phyloP scores from a whole-genome alignment of 371 early-diverging fungal genomes.

The Circinella umbellata region DNA sequence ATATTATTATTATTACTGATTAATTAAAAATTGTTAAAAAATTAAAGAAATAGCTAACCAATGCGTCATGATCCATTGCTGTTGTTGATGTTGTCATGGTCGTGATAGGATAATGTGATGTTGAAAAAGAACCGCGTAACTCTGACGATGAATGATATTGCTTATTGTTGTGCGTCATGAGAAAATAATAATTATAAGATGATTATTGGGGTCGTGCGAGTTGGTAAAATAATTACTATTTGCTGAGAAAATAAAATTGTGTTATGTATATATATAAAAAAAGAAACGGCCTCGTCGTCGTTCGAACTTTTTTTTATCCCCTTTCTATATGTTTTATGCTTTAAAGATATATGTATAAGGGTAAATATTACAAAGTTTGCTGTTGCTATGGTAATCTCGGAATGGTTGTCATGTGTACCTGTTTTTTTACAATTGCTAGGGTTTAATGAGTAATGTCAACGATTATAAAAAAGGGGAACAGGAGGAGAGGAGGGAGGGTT shows the following conservation, averaged over 20 bases:
- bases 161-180: conserved; percentile 9
- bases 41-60: neutral
- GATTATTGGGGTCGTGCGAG: neutral
- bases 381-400: neutral
- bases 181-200: neutral
- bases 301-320: neutral
- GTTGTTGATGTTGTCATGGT: neutral
- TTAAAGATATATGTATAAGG: neutral
- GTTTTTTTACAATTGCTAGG: neutral
- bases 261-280: no score
- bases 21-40: neutral
- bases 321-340: neutral
- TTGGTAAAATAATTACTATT: neutral
- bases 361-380: no score
- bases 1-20: no score
- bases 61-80: neutral
- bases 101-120: neutral
- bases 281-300: no score
- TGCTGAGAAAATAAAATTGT: no score
- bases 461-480: conserved; percentile 9
- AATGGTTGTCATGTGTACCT: neutral
- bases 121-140: conserved; percentile 2
- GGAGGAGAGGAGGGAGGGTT: neutral
- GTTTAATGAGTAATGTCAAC: conserved; percentile 1
- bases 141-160: neutral